These are phyloP conservation scores for Paspalum vaginatum DNA, from an alignment of 176 grass and related monocot species.

Conservation along the genomic window DNA sequence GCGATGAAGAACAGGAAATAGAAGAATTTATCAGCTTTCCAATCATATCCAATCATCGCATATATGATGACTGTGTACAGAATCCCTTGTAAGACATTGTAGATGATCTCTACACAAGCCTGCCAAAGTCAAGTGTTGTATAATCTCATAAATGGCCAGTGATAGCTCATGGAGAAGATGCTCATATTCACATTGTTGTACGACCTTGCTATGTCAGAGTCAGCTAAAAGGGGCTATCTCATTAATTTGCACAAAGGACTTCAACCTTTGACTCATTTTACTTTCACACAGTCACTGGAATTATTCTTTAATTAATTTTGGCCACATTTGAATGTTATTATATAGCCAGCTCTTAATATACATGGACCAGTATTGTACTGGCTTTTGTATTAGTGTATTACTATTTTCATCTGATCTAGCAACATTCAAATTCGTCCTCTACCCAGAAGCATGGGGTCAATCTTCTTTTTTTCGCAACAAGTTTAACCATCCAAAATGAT, in stretches of 20 bases:
- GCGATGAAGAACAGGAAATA: slow-evolving; percentile 83
- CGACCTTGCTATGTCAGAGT: background rate
- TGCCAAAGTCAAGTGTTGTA: slow-evolving; percentile 33
- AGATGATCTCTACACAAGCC: slow-evolving; percentile 71
- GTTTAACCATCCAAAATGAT: background rate
- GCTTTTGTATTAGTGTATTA: background rate
- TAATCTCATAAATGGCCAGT: background rate
- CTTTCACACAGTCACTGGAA: background rate
- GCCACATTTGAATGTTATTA: background rate
- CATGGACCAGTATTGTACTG: background rate
- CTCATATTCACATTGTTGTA: background rate
- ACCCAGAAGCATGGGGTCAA: background rate
- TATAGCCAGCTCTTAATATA: background rate
- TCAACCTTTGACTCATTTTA: background rate
- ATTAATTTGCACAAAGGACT: background rate
- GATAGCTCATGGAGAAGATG: background rate
- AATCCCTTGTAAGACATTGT: slow-evolving; percentile 58
- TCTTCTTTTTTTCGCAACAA: background rate
- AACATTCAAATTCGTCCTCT: background rate
- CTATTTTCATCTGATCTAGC: background rate
- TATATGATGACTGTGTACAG: slow-evolving; percentile 73
- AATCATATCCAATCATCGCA: slow-evolving; percentile 80
- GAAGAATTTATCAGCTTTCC: slow-evolving; percentile 66
- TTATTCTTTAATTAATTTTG: background rate
- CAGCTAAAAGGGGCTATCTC: background rate